phyloP scores from a whole-genome alignment of 208 protist species.

The Leptomonas pyrrhocoris region DNA sequence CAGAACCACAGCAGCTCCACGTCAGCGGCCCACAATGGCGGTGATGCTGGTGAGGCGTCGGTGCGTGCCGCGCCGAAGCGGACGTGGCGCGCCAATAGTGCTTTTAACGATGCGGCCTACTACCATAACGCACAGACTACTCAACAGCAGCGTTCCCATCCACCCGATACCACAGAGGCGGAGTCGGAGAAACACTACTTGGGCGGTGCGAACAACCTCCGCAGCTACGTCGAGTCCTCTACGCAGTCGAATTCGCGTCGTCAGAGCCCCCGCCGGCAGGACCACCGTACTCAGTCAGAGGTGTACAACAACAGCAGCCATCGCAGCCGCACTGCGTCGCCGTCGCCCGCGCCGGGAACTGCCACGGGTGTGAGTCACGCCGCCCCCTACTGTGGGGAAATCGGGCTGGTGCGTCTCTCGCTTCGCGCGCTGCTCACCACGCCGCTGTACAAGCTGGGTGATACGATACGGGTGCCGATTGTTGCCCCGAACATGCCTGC shows the following conservation, averaged over 20 bases:
- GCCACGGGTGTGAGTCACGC: background rate
- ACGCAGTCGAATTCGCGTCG: constrained; percentile 10
- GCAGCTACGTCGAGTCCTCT: constrained; percentile 18
- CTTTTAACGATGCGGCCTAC: constrained; percentile 9
- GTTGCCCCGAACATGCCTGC: constrained; percentile 22
- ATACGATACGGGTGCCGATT: constrained; percentile 66
- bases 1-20: background rate
- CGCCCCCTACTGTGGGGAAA: constrained; percentile 36
- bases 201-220: constrained; percentile 24
- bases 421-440: constrained; percentile 71
- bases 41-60: background rate
- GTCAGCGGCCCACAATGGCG: background rate
- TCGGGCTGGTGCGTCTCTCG: constrained; percentile 66
- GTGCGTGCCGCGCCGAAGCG: constrained; percentile 2
- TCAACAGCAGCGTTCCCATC: background rate
- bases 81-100: background rate
- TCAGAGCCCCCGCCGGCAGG: constrained; percentile 5
- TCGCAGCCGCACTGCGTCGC: constrained; percentile 1
- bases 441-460: constrained; percentile 55
- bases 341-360: constrained; percentile 2
- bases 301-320: background rate
- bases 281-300: background rate
- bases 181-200: constrained; percentile 12
- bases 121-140: constrained; percentile 8
- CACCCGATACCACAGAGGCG: constrained; percentile 2